Conservation (phyloP, 176 grass and related monocot species). For the Cenchrus purpureus region DNA sequence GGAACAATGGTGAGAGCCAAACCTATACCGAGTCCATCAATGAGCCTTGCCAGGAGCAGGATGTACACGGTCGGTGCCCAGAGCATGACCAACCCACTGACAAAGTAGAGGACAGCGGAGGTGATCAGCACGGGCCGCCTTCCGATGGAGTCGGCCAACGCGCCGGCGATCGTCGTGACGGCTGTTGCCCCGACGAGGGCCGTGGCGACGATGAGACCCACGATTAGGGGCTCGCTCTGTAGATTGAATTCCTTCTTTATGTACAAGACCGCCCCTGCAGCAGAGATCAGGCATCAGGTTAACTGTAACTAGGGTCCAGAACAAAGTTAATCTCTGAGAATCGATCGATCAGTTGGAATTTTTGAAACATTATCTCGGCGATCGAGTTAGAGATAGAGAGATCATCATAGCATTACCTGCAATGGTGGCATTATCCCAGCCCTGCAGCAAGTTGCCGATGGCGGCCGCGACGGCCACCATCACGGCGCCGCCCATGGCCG, state of each 20-base stretch:
- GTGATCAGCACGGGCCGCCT: conserved; percentile 82
- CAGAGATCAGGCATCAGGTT: conserved; percentile 31
- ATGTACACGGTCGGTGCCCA: conserved; percentile 84
- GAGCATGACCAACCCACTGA: conserved; percentile 84
- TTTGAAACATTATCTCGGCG: not conserved
- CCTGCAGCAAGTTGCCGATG: conserved; percentile 80
- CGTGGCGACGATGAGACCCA: conserved; percentile 89
- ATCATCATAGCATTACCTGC: conserved; percentile 51
- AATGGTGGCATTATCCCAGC: conserved; percentile 92
- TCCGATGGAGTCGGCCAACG: conserved; percentile 65
- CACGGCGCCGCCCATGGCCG: conserved; percentile 72
- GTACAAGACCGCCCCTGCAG: conserved; percentile 79
- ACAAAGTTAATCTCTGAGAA: conserved; percentile 9
- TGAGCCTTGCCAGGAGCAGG: conserved; percentile 82
- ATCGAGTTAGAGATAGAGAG: not conserved
- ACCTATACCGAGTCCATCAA: conserved; percentile 87
- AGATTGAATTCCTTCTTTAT: conserved; percentile 91
- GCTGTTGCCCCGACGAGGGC: conserved; percentile 88
- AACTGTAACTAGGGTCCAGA: not conserved
- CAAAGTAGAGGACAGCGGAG: conserved; percentile 78
- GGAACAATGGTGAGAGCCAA: conserved; percentile 84
- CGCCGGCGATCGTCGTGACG: conserved; percentile 73
- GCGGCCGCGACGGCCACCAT: conserved; percentile 80
- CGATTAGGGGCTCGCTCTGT: conserved; percentile 72
- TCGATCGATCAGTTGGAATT: conserved; percentile 4